Evolutionary conservation across 2,329 filamentous ascomycete species (phyloP).

Genomic region (Conoideocrella luteorostrata): DNA sequence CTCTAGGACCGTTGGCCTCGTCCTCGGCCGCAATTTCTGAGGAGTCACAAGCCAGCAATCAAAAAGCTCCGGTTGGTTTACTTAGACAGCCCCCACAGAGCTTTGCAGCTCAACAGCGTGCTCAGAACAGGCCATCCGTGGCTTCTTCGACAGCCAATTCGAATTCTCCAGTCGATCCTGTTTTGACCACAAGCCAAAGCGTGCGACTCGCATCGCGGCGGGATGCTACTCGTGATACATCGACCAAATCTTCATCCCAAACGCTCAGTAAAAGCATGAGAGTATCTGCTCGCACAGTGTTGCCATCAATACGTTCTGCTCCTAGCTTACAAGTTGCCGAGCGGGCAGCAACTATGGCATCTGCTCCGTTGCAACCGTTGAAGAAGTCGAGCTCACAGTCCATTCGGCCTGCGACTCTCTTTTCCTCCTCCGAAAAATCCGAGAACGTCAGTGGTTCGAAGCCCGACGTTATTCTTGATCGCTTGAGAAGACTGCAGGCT

Average conservation of each 20-base stretch:
- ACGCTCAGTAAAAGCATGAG: slow-evolving; percentile 21
- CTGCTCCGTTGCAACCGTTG: slow-evolving; percentile 15
- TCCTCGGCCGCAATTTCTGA: slow-evolving; percentile 18
- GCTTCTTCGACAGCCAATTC: slow-evolving; percentile 17
- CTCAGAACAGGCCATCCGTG: slow-evolving; percentile 42
- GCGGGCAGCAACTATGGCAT: slow-evolving; percentile 21
- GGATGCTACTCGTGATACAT: slow-evolving; percentile 19
- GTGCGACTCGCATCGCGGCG: slow-evolving; percentile 21
- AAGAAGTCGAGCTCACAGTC: slow-evolving; percentile 23
- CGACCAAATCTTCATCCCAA: slow-evolving; percentile 18
- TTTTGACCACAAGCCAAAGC: slow-evolving; percentile 22
- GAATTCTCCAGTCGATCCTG: slow-evolving; percentile 18
- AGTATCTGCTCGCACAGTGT: slow-evolving; percentile 18
- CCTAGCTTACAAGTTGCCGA: slow-evolving; percentile 23
- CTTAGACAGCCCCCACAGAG: slow-evolving; percentile 54
- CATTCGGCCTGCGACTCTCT: slow-evolving; percentile 42
- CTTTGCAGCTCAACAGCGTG: slow-evolving; percentile 60
- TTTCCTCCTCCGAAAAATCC: slow-evolving; percentile 47
- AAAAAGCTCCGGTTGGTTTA: slow-evolving; percentile 34
- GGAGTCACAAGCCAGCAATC: slow-evolving; percentile 26
- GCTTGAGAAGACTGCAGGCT: slow-evolving; percentile 49
- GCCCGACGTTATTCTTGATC: slow-evolving; percentile 51
- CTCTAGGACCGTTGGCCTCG: slow-evolving; percentile 1
- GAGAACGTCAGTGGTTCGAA: slow-evolving; percentile 45
- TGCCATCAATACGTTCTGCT: slow-evolving; percentile 21